A percentile compares a stretch with the other conserved stretches of the same genome.
phyloP scores from a whole-genome alignment of 345 rosid genomes.

The Eutrema heterophyllum region DNA sequence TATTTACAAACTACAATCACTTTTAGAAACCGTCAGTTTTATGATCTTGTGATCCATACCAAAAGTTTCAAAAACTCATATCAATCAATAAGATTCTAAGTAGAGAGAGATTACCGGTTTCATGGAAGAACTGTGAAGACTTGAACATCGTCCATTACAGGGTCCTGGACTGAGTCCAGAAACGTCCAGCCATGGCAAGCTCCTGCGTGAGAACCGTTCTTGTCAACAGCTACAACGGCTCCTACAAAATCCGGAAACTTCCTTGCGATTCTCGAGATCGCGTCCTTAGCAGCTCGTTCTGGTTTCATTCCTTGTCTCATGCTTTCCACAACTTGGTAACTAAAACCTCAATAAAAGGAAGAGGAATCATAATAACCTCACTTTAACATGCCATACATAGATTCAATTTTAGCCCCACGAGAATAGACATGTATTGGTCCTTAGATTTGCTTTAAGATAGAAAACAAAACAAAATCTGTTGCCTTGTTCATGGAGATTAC shows the following conservation, averaged over 20 bases:
- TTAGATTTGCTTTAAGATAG: neutral
- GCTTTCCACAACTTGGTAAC: constrained; percentile 94
- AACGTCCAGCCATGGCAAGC: constrained; percentile 96
- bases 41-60: neutral
- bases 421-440: neutral
- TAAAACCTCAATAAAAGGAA: constrained; percentile 28
- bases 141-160: constrained; percentile 60
- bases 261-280: constrained; percentile 63
- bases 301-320: constrained; percentile 93
- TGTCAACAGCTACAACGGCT: constrained; percentile 76
- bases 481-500: constrained; percentile 33
- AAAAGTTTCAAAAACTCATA: neutral
- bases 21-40: neutral
- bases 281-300: constrained; percentile 70
- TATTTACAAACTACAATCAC: constrained; percentile 7
- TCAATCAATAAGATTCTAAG: neutral
- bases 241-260: constrained; percentile 79
- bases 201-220: constrained; percentile 70
- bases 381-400: neutral
- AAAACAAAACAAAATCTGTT: neutral
- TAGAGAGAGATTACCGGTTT: neutral
- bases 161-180: constrained; percentile 65
- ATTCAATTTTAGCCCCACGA: neutral
- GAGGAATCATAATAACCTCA: neutral
- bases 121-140: constrained; percentile 59